phyloP scores from a whole-genome alignment of 176 grass and related monocot species.

The Rhynchospora pubera region DNA sequence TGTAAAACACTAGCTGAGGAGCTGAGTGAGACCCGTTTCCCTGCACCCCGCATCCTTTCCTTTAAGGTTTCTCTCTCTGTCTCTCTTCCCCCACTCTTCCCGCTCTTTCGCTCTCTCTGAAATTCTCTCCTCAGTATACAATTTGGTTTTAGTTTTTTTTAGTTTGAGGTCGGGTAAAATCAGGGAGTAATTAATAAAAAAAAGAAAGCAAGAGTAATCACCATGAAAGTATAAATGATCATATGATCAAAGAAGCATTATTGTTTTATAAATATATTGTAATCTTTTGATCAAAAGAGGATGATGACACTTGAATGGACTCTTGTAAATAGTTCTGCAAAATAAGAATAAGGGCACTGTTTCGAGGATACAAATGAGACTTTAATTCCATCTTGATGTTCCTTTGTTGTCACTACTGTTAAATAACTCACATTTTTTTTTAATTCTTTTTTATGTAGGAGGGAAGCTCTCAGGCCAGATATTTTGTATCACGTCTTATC shows the following conservation, averaged over 20 bases:
- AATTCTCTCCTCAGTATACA: not conserved
- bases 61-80: constrained; percentile 69
- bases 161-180: not conserved
- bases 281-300: not conserved
- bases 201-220: not conserved
- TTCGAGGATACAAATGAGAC: not conserved
- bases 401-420: not conserved
- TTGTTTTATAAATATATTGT: not conserved
- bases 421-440: not conserved
- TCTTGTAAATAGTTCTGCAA: not conserved
- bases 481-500: constrained; percentile 95
- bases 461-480: constrained; percentile 92
- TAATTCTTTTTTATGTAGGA: constrained; percentile 39
- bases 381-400: not conserved
- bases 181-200: not conserved
- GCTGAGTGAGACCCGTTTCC: constrained; percentile 76
- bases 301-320: not conserved
- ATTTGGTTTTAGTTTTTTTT: constrained; percentile 1
- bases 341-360: not conserved
- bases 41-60: constrained; percentile 90
- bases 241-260: not conserved
- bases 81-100: not conserved
- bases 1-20: constrained; percentile 93
- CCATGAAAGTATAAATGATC: not conserved
- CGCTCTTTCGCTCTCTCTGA: not conserved